These are phyloP conservation scores for Salix purpurea DNA, from an alignment of 345 rosid genomes.

Conservation along the genomic window DNA sequence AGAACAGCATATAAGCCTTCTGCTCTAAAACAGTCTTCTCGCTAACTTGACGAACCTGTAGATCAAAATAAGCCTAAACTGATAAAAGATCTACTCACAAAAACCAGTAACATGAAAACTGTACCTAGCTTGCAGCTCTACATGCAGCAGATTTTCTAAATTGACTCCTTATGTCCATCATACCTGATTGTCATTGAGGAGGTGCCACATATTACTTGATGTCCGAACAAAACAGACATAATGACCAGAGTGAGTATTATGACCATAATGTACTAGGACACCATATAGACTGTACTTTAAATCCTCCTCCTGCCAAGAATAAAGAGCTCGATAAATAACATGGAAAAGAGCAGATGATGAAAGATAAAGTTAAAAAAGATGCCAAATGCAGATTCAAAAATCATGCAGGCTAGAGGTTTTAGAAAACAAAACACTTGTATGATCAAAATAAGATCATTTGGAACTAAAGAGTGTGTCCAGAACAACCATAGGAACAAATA, in stretches of 20 bases:
- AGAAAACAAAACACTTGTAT: neutral
- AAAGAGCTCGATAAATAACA: neutral
- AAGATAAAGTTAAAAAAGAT: neutral
- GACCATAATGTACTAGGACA: constrained; percentile 86
- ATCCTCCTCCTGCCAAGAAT: constrained; percentile 67
- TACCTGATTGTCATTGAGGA: constrained; percentile 92
- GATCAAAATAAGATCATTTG: neutral
- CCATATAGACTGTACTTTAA: constrained; percentile 89
- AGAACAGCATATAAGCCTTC: constrained; percentile 97
- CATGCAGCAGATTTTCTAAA: neutral
- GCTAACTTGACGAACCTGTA: constrained; percentile 75
- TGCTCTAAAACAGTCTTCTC: constrained; percentile 76
- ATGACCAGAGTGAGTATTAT: constrained; percentile 86
- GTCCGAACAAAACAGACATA: constrained; percentile 89
- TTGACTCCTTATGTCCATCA: neutral
- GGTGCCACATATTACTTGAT: constrained; percentile 87
- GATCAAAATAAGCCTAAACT: constrained; percentile 12
- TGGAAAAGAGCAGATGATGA: neutral
- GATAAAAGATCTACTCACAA: neutral
- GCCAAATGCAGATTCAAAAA: too few relatives aligned
- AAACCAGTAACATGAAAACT: neutral
- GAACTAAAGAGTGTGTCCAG: too few relatives aligned
- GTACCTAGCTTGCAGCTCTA: neutral
- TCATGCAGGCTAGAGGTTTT: too few relatives aligned
- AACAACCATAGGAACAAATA: too few relatives aligned